Base-by-base conservation (phyloP, 495 filamentous ascomycete species). In the Lasiosphaeria hispida region DNA sequence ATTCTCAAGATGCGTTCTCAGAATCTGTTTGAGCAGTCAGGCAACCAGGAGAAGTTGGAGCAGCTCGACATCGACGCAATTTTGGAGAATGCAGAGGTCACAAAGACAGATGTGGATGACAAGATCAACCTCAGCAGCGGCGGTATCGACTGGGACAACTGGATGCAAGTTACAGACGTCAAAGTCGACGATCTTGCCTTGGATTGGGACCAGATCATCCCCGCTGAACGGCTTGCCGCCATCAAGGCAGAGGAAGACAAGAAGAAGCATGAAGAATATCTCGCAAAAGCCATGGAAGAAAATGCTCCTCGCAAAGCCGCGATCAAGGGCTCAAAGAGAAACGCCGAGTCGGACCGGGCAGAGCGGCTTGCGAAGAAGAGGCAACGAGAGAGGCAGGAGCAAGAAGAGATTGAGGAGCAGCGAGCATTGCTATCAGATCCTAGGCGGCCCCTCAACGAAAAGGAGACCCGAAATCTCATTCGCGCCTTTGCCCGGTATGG, bases 41-140 rank as follows among this genome's bases (percentile, higher is more conserved):
- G 90, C 53, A 97, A 97, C 71, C 94, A 99, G 70, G 85, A 90
- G 75, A 92, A 94, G 68, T 81, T 99, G 23, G 94, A 99, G 69
- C 91, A 96, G 69, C 85, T 99, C n/a, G 94, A 99, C 66, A 97
- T 99, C 58, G 94, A 99, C 64, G 89, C 91, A 11, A 92, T 99
- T 18, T 85, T 99, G 10, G 92, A 90, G 47, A 95, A 95, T 71
- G 94, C 95, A 19, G 94, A 99, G 74, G 85, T 96, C 61, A 92
- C 96, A 59, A 88, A 95, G 66, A 96, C 92, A 0, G 91, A 96
- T 64, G 87, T 96, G 42, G 85, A 90, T 4, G 77, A 80, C 58
- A 77, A 80, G 62, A 73, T 80, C 69, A 80, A 80, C 39, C 76
- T 80, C 4, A 80, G 77, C 63, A 83, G 78, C 41, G 89, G 92